Conservation (phyloP, 495 filamentous ascomycete species). For the Penicillium soppii region DNA sequence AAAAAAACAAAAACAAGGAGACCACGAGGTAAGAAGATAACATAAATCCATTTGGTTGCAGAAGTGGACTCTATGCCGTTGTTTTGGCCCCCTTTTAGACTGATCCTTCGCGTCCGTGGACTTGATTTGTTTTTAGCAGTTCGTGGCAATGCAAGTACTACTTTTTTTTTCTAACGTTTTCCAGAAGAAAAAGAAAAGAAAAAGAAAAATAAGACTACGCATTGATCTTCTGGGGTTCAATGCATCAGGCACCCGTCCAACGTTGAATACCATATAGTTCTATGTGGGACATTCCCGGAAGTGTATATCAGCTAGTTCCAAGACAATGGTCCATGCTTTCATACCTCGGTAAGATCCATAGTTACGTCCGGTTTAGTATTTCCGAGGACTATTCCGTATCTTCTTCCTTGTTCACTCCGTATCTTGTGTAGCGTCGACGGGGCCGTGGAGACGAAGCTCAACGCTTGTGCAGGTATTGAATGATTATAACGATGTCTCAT, state of each 20-base stretch:
- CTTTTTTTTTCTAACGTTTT: neutral
- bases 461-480: neutral
- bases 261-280: too few species aligned
- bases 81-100: neutral
- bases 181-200: neutral
- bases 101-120: neutral
- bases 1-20: neutral
- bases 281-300: neutral
- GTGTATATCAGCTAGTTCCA: neutral
- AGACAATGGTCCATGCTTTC: neutral
- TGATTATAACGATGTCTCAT: too few species aligned
- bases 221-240: conserved; percentile 18
- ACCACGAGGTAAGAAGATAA: conserved; percentile 5
- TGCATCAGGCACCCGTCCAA: neutral
- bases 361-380: too few species aligned
- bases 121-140: conserved; percentile 1
- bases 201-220: conserved; percentile 17
- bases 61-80: neutral
- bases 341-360: too few species aligned
- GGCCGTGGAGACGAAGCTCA: neutral
- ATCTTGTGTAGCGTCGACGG: too few species aligned
- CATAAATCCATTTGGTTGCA: conserved; percentile 5
- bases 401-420: too few species aligned
- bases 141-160: neutral
- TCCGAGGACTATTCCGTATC: too few species aligned